Evolutionary conservation across 768 basidiomycete species (phyloP).

Genomic region (Clitopilus hobsonii): DNA sequence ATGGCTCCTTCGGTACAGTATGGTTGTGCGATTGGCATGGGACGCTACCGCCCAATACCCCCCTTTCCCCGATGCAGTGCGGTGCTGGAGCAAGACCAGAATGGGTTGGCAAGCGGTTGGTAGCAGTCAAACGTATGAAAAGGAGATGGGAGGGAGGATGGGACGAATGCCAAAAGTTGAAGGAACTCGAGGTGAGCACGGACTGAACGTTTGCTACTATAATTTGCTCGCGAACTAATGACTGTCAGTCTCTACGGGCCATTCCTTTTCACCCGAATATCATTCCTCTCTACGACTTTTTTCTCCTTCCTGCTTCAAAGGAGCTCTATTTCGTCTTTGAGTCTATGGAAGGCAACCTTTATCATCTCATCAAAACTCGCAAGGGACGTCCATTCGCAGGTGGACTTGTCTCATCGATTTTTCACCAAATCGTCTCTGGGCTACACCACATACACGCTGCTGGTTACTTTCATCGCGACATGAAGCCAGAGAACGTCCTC

Average conservation of each 20-base stretch:
- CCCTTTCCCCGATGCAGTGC: conserved; percentile 93
- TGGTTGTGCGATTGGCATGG: conserved; percentile 99
- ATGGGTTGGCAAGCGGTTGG: conserved; percentile 90
- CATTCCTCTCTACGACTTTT: conserved; percentile 98
- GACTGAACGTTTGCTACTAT: background rate
- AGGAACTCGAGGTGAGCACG: conserved; percentile 91
- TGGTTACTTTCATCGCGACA: conserved; percentile 98
- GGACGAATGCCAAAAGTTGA: conserved; percentile 93
- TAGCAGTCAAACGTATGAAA: conserved; percentile 98
- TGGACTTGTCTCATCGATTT: conserved; percentile 92
- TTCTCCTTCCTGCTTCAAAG: conserved; percentile 91
- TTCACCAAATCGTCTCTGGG: conserved; percentile 86
- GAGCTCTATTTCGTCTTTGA: conserved; percentile 99
- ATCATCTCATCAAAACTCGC: conserved; percentile 96
- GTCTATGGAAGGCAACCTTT: conserved; percentile 99
- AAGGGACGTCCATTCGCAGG: conserved; percentile 95
- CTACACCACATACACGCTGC: conserved; percentile 87
- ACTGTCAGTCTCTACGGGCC: conserved; percentile 77
- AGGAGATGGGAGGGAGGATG: conserved; percentile 97
- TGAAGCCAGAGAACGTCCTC: conserved; percentile 99
- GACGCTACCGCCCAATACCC: conserved; percentile 85
- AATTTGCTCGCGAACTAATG: conserved; percentile 12
- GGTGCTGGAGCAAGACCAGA: conserved; percentile 89
- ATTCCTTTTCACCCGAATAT: conserved; percentile 96
- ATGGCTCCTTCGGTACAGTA: conserved; percentile 98